A percentile compares a stretch with the other conserved stretches of the same genome.
Conservation (phyloP, 306 rosid species). For the Nissolia schottii region DNA sequence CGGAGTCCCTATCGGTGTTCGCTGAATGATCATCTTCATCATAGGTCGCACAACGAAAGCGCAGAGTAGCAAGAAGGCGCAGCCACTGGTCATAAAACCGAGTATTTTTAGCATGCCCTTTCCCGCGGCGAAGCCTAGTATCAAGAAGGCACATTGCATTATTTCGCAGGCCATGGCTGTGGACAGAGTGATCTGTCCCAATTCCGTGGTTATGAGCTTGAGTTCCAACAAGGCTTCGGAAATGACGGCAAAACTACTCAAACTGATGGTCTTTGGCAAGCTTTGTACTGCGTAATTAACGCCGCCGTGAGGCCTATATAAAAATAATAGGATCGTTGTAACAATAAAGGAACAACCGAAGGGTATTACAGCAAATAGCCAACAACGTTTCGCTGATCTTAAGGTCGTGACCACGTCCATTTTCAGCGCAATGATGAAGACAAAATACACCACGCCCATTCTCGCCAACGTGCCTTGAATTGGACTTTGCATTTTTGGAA, state of each 20-base stretch:
- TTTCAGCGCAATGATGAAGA: conserved; percentile 17
- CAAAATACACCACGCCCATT: background rate
- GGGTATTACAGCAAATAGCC: conserved; percentile 26
- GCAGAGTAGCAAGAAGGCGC: background rate
- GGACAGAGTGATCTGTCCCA: conserved; percentile 35
- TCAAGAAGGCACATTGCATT: background rate
- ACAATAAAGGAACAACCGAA: background rate
- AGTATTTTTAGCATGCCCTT: accelerated
- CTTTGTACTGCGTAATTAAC: accelerated
- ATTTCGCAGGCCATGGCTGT: conserved; percentile 29
- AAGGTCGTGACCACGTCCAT: conserved; percentile 8
- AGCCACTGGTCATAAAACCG: background rate
- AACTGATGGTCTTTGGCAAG: background rate
- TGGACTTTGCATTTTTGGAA: conserved; percentile 9
- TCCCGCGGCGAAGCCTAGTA: background rate
- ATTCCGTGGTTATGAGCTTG: conserved; percentile 29
- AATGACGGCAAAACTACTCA: conserved; percentile 9
- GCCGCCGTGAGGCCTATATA: background rate
- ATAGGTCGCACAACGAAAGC: background rate
- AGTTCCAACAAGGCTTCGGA: conserved; percentile 8
- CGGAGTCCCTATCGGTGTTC: conserved; percentile 25
- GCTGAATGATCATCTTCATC: background rate
- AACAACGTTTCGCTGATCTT: conserved; percentile 20
- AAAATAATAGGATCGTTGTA: background rate
- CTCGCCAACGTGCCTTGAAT: background rate